Percentiles rank a stretch among this genome's conserved stretches.
Conservation (phyloP, 108 stramenopile species). For the Pseudonitzschia pungens region DNA sequence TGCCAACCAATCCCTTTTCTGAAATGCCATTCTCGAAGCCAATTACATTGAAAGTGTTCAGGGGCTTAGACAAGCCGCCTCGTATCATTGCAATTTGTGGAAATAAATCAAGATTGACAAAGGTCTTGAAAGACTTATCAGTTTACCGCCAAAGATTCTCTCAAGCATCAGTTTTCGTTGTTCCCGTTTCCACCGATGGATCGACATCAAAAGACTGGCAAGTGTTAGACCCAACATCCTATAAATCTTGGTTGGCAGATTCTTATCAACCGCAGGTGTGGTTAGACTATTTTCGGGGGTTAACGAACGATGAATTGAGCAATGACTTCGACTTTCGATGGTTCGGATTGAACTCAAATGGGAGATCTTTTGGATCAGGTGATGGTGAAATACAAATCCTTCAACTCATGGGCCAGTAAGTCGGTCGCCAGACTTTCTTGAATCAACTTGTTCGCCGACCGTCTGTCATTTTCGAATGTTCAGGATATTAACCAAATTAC, state of each 20-base stretch:
- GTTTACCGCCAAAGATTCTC: slow-evolving; percentile 52
- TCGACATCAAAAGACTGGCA: slow-evolving; percentile 34
- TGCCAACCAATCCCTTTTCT: slow-evolving; percentile 50
- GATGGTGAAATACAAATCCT: slow-evolving; percentile 46
- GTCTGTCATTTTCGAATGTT: neutral
- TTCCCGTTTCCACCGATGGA: slow-evolving; percentile 63
- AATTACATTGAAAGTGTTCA: slow-evolving; percentile 25
- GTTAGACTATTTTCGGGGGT: slow-evolving; percentile 58
- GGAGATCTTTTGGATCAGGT: slow-evolving; percentile 77
- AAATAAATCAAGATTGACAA: slow-evolving; percentile 36
- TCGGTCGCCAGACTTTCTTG: neutral
- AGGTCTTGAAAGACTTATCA: slow-evolving; percentile 37
- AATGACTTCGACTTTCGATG: slow-evolving; percentile 45
- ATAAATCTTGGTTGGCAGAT: slow-evolving; percentile 58
- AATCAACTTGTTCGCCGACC: neutral
- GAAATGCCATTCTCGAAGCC: slow-evolving; percentile 34
- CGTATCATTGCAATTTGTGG: slow-evolving; percentile 69
- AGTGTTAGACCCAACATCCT: neutral
- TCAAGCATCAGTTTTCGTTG: slow-evolving; percentile 58
- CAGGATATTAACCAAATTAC: too few species aligned
- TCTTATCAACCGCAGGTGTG: slow-evolving; percentile 45
- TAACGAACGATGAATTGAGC: slow-evolving; percentile 19
- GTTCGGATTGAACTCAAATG: slow-evolving; percentile 78
- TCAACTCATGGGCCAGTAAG: slow-evolving; percentile 62
- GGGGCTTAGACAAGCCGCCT: slow-evolving; percentile 19